Evolutionary conservation across 352 stramenopile species (phyloP).

Genomic region (Phytophthora megakarya): DNA sequence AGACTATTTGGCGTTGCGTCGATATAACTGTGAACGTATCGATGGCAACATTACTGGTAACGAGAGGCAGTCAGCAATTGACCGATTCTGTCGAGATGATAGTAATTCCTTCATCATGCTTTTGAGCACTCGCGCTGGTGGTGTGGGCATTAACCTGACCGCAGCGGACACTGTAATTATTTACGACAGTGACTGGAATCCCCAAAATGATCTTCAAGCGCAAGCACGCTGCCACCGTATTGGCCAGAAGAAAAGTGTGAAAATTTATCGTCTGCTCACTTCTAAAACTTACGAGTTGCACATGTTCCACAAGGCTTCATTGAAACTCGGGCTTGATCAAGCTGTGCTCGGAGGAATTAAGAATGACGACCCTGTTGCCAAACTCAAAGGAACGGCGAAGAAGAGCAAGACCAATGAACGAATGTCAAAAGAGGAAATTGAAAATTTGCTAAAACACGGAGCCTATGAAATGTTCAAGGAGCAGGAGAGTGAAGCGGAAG

Average conservation of each 20-base stretch:
- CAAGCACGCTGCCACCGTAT: slow-evolving; percentile 93
- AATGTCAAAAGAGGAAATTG: slow-evolving; percentile 92
- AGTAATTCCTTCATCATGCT: slow-evolving; percentile 96
- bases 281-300: slow-evolving; percentile 94
- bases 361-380: slow-evolving; percentile 56
- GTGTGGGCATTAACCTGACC: slow-evolving; percentile 98
- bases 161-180: slow-evolving; percentile 92
- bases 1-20: slow-evolving; percentile 94
- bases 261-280: slow-evolving; percentile 92
- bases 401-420: slow-evolving; percentile 45
- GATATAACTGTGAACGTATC: slow-evolving; percentile 97
- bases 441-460: slow-evolving; percentile 92
- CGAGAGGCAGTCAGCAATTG: slow-evolving; percentile 94
- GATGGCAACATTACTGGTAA: slow-evolving; percentile 98
- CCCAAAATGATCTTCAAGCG: slow-evolving; percentile 94
- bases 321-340: slow-evolving; percentile 93
- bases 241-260: slow-evolving; percentile 93
- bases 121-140: slow-evolving; percentile 97
- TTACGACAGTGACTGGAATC: slow-evolving; percentile 99
- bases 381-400: slow-evolving; percentile 44
- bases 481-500: slow-evolving; percentile 89
- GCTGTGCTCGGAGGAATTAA: slow-evolving; percentile 90
- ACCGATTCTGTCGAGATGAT: slow-evolving; percentile 82
- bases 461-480: slow-evolving; percentile 95
- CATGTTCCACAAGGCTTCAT: slow-evolving; percentile 93